Evolutionary conservation across 306 rosid species (phyloP).

Genomic region (Vachellia collinsii): DNA sequence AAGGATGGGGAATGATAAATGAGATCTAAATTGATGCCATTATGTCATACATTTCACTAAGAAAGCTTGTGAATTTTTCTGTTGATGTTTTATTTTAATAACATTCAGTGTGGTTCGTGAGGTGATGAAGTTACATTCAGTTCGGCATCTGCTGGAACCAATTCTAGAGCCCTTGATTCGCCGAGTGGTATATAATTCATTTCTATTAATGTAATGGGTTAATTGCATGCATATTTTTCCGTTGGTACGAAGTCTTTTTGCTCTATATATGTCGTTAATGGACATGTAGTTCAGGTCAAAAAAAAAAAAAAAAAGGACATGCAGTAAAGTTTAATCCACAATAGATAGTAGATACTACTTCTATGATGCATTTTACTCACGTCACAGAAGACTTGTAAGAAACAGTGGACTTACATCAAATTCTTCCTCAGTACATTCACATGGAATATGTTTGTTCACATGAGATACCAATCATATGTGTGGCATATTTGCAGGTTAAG

Average conservation of each 20-base stretch:
- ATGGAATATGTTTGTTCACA: slow-evolving; percentile 9
- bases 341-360: slow-evolving; percentile 35
- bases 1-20: not conserved
- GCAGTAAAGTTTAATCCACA: not conserved
- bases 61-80: not conserved
- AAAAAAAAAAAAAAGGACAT: too few relatives aligned
- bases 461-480: slow-evolving; percentile 25
- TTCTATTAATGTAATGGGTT: slow-evolving; percentile 13
- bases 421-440: not conserved
- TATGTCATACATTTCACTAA: not conserved
- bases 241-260: slow-evolving; percentile 4
- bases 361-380: not conserved
- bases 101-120: slow-evolving; percentile 77
- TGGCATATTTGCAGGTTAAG: slow-evolving; percentile 67
- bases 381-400: slow-evolving; percentile 1
- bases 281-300: slow-evolving; percentile 18
- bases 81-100: slow-evolving; percentile 27
- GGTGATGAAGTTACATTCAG: slow-evolving; percentile 60
- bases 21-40: not conserved
- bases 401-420: slow-evolving; percentile 18
- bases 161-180: slow-evolving; percentile 84
- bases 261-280: slow-evolving; percentile 25
- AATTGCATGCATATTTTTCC: slow-evolving; percentile 15
- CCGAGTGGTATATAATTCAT: slow-evolving; percentile 68
- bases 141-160: slow-evolving; percentile 73